These are phyloP conservation scores for Graphiopsis chlorocephala DNA, from an alignment of 2,329 filamentous ascomycete genomes.

Conservation along the genomic window DNA sequence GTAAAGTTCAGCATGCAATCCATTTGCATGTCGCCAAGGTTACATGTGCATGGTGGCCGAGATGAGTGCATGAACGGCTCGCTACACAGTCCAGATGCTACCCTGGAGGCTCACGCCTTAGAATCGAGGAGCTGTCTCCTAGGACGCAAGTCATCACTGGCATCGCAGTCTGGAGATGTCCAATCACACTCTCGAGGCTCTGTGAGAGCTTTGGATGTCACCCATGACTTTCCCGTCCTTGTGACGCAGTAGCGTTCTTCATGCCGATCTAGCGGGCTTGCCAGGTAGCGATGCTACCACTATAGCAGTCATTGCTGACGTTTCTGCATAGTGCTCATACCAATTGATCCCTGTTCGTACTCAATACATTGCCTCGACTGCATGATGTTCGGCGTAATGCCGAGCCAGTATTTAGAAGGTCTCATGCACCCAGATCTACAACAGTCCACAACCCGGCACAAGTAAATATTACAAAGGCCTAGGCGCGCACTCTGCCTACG, in stretches of 20 bases:
- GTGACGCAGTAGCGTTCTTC: too few relatives aligned
- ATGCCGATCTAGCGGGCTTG: too few relatives aligned
- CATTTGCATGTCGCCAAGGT: background rate
- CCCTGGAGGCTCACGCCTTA: background rate
- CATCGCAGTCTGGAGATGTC: background rate
- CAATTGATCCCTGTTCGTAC: background rate
- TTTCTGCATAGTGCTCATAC: too few relatives aligned
- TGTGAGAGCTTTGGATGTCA: background rate
- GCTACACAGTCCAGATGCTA: background rate
- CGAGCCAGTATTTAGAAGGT: background rate
- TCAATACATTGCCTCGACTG: background rate
- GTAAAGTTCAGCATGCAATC: background rate
- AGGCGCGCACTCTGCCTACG: background rate
- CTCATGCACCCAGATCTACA: background rate
- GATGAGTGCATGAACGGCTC: background rate
- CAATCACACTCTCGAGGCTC: background rate
- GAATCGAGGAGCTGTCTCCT: background rate
- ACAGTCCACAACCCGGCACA: background rate
- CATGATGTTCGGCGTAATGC: background rate
- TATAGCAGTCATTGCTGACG: too few relatives aligned
- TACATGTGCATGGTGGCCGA: background rate
- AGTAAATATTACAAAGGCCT: background rate
- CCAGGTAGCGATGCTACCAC: too few relatives aligned
- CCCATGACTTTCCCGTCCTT: too few relatives aligned
- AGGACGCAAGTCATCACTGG: background rate